These are phyloP conservation scores for Brettanomyces custersianus DNA, from an alignment of 805 yeast species.

Conservation along the genomic window DNA sequence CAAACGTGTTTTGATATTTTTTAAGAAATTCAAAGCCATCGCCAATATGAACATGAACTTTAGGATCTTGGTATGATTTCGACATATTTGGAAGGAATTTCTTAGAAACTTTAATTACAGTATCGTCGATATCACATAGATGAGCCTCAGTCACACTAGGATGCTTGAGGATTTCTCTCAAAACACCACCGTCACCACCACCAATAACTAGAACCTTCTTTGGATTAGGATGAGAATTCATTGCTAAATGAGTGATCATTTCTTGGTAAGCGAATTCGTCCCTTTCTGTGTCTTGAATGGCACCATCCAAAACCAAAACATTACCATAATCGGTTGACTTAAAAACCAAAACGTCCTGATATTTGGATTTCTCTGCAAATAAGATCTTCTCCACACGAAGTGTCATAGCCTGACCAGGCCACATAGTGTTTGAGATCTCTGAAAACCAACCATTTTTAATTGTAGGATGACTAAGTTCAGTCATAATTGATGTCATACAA, in stretches of 20 bases:
- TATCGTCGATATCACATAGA: conserved; percentile 92
- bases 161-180: conserved; percentile 91
- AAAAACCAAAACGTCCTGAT: conserved; percentile 90
- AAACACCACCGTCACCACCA: conserved; percentile 98
- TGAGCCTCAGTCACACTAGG: conserved; percentile 78
- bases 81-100: conserved; percentile 84
- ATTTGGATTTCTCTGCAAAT: conserved; percentile 77
- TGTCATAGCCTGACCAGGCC: conserved; percentile 99
- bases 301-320: conserved; percentile 89
- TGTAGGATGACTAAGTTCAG: conserved; percentile 37
- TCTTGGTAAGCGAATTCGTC: conserved; percentile 98
- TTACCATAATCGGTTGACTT: conserved; percentile 92
- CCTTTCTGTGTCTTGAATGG: conserved; percentile 92
- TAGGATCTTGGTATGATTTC: conserved; percentile 74
- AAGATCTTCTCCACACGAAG: conserved; percentile 79
- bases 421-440: conserved; percentile 89
- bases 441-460: conserved; percentile 92
- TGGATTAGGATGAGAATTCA: conserved; percentile 91
- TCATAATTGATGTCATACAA: too few species aligned
- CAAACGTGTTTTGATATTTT: conserved; percentile 76
- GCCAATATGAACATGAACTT: conserved; percentile 84
- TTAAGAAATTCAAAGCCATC: conserved; percentile 96
- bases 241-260: conserved; percentile 91
- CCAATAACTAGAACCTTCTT: conserved; percentile 91
- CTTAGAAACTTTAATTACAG: conserved; percentile 81